A percentile compares a stretch with the other conserved stretches of the same genome.
Evolutionary conservation across 495 filamentous ascomycete species (phyloP).

Genomic region (Xylaria scruposa): DNA sequence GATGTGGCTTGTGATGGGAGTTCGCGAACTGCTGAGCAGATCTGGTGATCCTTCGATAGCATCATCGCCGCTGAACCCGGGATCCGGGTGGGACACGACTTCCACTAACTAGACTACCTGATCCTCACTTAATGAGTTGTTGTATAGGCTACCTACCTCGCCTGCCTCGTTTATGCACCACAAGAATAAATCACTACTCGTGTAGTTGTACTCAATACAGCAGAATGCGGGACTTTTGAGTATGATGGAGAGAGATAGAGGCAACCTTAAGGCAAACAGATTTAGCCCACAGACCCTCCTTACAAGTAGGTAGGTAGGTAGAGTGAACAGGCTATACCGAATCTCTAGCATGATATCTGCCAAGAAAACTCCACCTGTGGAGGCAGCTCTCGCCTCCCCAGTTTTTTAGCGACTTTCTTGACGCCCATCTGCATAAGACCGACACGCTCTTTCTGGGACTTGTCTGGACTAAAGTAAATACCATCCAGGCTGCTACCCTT

Average conservation of each 20-base stretch:
- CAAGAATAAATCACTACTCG: background rate
- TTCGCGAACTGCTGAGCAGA: slow-evolving; percentile 23
- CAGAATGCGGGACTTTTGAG: background rate
- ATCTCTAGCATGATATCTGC: slow-evolving; percentile 14
- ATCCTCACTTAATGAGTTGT: background rate
- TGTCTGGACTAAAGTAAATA: background rate
- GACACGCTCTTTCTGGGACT: background rate
- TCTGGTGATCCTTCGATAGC: slow-evolving; percentile 13
- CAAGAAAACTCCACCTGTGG: slow-evolving; percentile 18
- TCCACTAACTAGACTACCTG: background rate
- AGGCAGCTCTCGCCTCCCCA: slow-evolving; percentile 22
- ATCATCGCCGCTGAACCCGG: slow-evolving; percentile 4
- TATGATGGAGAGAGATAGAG: background rate
- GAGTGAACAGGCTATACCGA: background rate
- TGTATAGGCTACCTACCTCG: background rate
- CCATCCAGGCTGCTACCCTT: slow-evolving; percentile 9
- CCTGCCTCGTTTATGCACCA: background rate
- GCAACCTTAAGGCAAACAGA: slow-evolving; percentile 2
- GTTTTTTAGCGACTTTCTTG: slow-evolving; percentile 9
- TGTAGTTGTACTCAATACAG: background rate
- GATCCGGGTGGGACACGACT: slow-evolving; percentile 5
- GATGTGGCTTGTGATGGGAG: slow-evolving; percentile 24
- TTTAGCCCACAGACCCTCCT: too few relatives aligned
- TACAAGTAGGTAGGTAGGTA: too few relatives aligned
- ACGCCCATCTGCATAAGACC: slow-evolving; percentile 3